Percentiles rank a stretch among this genome's conserved stretches.
Evolutionary conservation across 192 early-diverging fungal species (phyloP).

Genomic region (Coemansia sp.): DNA sequence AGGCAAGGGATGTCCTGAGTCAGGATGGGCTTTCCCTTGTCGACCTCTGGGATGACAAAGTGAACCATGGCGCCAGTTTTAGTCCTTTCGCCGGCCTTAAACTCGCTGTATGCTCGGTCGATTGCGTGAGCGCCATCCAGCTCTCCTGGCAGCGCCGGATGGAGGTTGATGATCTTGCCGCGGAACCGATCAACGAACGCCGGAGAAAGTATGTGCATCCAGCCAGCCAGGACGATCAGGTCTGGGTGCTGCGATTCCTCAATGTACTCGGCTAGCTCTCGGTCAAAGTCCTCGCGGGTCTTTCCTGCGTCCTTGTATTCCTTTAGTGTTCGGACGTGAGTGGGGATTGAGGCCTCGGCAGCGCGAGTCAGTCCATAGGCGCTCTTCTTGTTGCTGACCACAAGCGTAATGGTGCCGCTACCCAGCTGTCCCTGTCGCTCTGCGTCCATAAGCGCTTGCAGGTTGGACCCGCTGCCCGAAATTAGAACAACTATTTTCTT

Average conservation of each 20-base stretch:
- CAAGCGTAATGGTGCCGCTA: conserved; percentile 69
- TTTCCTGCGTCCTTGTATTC: conserved; percentile 78
- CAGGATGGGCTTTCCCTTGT: conserved; percentile 88
- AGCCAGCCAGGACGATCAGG: conserved; percentile 91
- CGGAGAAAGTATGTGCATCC: conserved; percentile 96
- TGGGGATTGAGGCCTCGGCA: conserved; percentile 75
- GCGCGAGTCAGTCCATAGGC: conserved; percentile 94
- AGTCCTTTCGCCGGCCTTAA: conserved; percentile 66
- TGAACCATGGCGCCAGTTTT: conserved; percentile 90
- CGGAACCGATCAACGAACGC: conserved; percentile 75
- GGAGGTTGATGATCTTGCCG: conserved; percentile 86
- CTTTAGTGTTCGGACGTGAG: conserved; percentile 77
- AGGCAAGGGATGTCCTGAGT: conserved; percentile 75
- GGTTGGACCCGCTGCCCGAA: conserved; percentile 91
- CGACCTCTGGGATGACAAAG: conserved; percentile 93
- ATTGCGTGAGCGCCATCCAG: conserved; percentile 98
- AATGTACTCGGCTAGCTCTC: conserved; percentile 74
- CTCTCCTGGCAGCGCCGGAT: conserved; percentile 93
- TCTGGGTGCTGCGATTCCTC: conserved; percentile 62
- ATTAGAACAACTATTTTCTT: conserved; percentile 85
- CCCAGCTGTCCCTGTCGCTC: conserved; percentile 51
- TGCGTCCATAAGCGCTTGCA: conserved; percentile 95
- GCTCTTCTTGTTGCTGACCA: conserved; percentile 81
- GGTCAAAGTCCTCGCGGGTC: conserved; percentile 85
- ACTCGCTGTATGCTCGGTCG: conserved; percentile 89